A percentile compares a stretch with the other conserved stretches of the same genome.
phyloP scores from a whole-genome alignment of 176 grass and related monocot species.

The Avena atlantica region DNA sequence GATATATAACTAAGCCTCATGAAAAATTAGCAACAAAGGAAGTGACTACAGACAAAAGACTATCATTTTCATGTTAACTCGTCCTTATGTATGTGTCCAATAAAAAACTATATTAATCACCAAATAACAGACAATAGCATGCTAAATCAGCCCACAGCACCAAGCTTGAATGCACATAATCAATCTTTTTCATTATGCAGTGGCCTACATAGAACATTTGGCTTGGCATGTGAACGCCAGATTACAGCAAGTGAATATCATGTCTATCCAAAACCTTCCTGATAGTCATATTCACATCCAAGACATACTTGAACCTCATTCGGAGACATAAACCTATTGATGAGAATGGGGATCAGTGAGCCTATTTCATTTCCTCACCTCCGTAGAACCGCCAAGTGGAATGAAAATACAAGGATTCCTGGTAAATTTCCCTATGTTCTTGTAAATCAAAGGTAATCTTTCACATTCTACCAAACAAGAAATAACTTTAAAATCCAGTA shows the following conservation, averaged over 20 bases:
- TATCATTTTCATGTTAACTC: neutral
- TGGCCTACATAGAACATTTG: neutral
- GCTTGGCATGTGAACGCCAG: neutral
- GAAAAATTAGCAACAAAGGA: neutral
- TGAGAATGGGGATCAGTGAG: neutral
- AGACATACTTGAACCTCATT: neutral
- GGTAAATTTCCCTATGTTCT: neutral
- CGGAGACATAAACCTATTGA: neutral
- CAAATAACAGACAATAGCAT: slow-evolving; percentile 11
- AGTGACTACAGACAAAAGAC: neutral
- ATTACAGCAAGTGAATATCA: neutral
- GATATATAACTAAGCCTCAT: neutral
- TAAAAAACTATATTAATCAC: slow-evolving; percentile 12
- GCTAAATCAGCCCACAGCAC: neutral
- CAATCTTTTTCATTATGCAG: neutral
- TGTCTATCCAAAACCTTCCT: neutral
- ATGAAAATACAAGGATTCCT: neutral
- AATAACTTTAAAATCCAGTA: neutral
- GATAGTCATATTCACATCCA: neutral
- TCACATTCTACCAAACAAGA: neutral
- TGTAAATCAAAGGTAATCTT: neutral
- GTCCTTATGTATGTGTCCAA: neutral
- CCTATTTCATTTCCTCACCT: neutral
- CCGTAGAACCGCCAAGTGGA: neutral
- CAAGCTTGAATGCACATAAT: neutral